Conservation (phyloP, 352 stramenopile genomes). For the Phytophthora kernoviae region DNA sequence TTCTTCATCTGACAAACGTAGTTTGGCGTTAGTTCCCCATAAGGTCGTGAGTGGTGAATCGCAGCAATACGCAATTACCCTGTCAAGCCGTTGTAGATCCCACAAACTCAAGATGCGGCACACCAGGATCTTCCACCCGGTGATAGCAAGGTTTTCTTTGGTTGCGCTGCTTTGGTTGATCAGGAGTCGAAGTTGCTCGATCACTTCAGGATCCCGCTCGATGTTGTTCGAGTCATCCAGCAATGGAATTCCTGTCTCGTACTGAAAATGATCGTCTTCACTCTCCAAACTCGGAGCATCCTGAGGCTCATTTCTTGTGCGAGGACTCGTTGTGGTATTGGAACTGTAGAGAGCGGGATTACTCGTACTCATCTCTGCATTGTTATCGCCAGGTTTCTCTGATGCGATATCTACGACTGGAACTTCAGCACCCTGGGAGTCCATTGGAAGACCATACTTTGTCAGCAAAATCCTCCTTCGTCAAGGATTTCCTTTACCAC, state of each 20-base stretch:
- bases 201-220: conserved; percentile 50
- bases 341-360: background rate
- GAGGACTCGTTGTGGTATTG: background rate
- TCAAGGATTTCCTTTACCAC: conserved; percentile 26
- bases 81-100: conserved; percentile 43
- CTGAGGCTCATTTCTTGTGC: conserved; percentile 6
- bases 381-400: conserved; percentile 12
- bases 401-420: background rate
- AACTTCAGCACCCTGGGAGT: background rate
- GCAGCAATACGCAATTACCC: conserved; percentile 25
- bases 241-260: conserved; percentile 1
- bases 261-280: conserved; percentile 4
- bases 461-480: conserved; percentile 4
- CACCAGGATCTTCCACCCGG: conserved; percentile 59
- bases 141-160: conserved; percentile 27
- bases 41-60: background rate
- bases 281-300: conserved; percentile 1
- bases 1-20: conserved; percentile 14
- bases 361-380: conserved; percentile 5
- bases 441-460: conserved; percentile 12
- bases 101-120: conserved; percentile 30
- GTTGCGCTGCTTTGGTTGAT: conserved; percentile 40
- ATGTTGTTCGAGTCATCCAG: conserved; percentile 14
- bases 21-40: background rate
- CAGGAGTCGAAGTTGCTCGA: conserved; percentile 50